Conservation (phyloP, 345 rosid species). For the Rhodamnia rubescens region DNA sequence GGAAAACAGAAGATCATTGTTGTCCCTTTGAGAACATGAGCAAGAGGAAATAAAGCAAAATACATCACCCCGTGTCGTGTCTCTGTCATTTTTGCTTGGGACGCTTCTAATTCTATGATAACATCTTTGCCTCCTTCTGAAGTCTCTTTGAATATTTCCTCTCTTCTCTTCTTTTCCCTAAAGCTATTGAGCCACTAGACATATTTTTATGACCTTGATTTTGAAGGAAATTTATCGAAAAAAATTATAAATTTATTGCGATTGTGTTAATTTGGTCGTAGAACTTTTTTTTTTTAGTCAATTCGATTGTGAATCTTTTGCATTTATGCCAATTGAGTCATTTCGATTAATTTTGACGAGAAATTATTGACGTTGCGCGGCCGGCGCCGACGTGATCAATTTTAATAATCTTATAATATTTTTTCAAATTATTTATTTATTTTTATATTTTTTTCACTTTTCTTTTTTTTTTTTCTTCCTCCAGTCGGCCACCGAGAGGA, state of each 20-base stretch:
- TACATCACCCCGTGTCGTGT: neutral
- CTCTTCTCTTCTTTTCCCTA: neutral
- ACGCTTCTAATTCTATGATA: neutral
- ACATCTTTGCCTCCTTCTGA: neutral
- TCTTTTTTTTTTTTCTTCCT: too few relatives aligned
- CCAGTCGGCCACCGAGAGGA: too few relatives aligned
- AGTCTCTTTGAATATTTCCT: neutral
- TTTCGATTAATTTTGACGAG: too few relatives aligned
- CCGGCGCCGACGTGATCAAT: fast-evolving
- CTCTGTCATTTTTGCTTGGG: neutral
- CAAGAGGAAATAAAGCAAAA: neutral
- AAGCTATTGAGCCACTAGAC: neutral
- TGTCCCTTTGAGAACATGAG: neutral
- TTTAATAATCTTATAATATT: too few relatives aligned
- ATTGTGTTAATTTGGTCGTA: neutral
- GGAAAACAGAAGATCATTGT: neutral
- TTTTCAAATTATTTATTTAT: too few relatives aligned
- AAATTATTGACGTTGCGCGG: fast-evolving
- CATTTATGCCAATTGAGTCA: too few relatives aligned
- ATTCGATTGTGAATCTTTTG: neutral
- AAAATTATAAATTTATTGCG: fast-evolving
- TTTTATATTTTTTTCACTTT: too few relatives aligned
- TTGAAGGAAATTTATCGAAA: too few relatives aligned
- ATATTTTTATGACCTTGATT: neutral
- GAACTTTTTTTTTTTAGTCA: neutral